phyloP scores from a whole-genome alignment of 768 basidiomycete species.

The Coprinellus micaceus region DNA sequence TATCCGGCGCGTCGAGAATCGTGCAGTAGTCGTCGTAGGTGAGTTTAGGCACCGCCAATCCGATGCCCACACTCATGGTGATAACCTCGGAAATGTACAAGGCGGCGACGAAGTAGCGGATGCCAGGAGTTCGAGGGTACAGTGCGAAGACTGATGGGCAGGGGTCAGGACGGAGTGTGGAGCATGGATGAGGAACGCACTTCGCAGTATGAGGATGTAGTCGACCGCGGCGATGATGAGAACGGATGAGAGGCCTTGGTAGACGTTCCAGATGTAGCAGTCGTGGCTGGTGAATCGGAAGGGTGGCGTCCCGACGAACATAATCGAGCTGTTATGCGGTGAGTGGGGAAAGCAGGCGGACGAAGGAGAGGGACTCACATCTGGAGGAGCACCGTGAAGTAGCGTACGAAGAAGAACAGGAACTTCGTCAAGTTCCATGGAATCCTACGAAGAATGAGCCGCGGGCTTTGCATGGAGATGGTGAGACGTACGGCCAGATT shows the following conservation, averaged over 20 bases:
- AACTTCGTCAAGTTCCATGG: slow-evolving; percentile 35
- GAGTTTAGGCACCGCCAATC: slow-evolving; percentile 28
- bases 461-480: background rate
- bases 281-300: slow-evolving; percentile 37
- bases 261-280: slow-evolving; percentile 44
- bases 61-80: slow-evolving; percentile 29
- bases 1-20: slow-evolving; percentile 24
- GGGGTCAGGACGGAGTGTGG: background rate
- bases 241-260: slow-evolving; percentile 33
- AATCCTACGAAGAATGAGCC: background rate
- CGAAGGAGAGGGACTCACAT: slow-evolving; percentile 24
- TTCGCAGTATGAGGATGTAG: slow-evolving; percentile 38
- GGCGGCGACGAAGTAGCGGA: background rate
- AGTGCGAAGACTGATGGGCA: slow-evolving; percentile 33
- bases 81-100: slow-evolving; percentile 27
- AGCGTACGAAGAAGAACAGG: slow-evolving; percentile 35
- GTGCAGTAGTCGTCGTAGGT: slow-evolving; percentile 33
- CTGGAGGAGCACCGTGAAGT: slow-evolving; percentile 34
- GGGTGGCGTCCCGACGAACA: slow-evolving; percentile 30
- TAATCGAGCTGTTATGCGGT: slow-evolving; percentile 25
- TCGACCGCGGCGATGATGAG: slow-evolving; percentile 32
- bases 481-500: slow-evolving; percentile 37
- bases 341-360: background rate
- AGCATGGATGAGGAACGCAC: slow-evolving; percentile 17
- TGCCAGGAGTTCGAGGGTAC: slow-evolving; percentile 19